These are phyloP conservation scores for Triangularia setosa DNA, from an alignment of 2,329 filamentous ascomycete species.

Conservation along the genomic window DNA sequence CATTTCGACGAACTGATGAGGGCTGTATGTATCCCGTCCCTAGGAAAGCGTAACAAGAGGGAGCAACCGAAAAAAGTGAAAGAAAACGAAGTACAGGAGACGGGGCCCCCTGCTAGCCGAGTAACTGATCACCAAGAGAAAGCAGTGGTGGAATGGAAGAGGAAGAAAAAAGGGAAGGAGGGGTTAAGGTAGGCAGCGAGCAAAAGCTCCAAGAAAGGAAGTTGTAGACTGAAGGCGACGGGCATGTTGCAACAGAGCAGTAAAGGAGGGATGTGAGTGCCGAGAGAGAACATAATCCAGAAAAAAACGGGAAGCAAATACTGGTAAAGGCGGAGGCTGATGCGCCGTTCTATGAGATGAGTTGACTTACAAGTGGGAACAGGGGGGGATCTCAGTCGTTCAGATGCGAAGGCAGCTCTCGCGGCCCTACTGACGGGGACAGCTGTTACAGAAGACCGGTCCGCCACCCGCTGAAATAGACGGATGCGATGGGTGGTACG, in stretches of 20 bases:
- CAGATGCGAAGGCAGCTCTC: slow-evolving; percentile 11
- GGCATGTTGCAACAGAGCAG: neutral
- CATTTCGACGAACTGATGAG: neutral
- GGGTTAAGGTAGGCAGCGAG: neutral
- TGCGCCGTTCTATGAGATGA: neutral
- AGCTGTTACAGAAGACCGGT: slow-evolving; percentile 6
- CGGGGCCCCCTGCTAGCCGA: neutral
- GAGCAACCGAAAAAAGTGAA: neutral
- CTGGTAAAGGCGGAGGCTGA: neutral
- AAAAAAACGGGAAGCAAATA: neutral
- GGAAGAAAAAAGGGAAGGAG: neutral
- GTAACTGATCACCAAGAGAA: neutral
- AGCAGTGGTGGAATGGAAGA: neutral
- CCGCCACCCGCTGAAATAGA: neutral
- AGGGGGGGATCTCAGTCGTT: slow-evolving; percentile 1
- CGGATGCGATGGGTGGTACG: slow-evolving; percentile 15
- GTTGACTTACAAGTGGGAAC: slow-evolving; percentile 22
- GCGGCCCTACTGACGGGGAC: slow-evolving; percentile 13
- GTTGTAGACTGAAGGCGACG: neutral
- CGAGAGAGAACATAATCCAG: neutral
- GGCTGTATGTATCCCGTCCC: neutral
- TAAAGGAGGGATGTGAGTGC: neutral
- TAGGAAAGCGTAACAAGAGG: neutral
- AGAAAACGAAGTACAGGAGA: neutral
- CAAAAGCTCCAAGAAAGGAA: neutral